Conservation (phyloP, 2,329 filamentous ascomycete species). For the Verticillium nubilum region DNA sequence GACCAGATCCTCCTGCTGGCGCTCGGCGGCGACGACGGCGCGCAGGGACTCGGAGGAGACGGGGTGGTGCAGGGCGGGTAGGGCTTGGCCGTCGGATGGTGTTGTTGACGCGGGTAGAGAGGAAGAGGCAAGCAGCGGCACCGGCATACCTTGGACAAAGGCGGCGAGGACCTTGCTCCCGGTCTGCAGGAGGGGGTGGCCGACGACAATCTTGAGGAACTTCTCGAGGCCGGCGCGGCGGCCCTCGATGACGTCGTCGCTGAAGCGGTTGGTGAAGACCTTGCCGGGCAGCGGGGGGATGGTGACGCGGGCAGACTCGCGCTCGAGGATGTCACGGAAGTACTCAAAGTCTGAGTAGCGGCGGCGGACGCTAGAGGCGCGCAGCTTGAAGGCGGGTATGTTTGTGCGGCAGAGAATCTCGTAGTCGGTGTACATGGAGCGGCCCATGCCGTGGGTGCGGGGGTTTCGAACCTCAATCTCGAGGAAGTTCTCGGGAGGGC, state of each 20-base stretch:
- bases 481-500: constrained; percentile 95
- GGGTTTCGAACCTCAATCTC: constrained; percentile 97
- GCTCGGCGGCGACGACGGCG: constrained; percentile 1
- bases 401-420: constrained; percentile 97
- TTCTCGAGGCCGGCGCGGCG: constrained; percentile 85
- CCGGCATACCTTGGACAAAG: constrained; percentile 79
- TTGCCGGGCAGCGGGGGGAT: constrained; percentile 95
- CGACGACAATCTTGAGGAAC: constrained; percentile 95
- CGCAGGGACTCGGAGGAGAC: constrained; percentile 1
- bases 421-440: constrained; percentile 98
- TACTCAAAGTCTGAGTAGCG: constrained; percentile 98
- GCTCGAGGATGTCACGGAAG: constrained; percentile 96
- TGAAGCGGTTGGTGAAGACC: constrained; percentile 97
- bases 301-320: constrained; percentile 87
- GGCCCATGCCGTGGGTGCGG: constrained; percentile 88
- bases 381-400: constrained; percentile 97
- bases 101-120: not conserved
- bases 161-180: constrained; percentile 94
- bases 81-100: not conserved
- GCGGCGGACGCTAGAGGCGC: constrained; percentile 78
- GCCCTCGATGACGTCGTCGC: constrained; percentile 96
- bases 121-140: not conserved
- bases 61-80: not conserved
- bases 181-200: constrained; percentile 92
- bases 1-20: constrained; percentile 1